These are phyloP conservation scores for Cladosporium sp. DNA, from an alignment of 2,329 filamentous ascomycete species.

Conservation along the genomic window DNA sequence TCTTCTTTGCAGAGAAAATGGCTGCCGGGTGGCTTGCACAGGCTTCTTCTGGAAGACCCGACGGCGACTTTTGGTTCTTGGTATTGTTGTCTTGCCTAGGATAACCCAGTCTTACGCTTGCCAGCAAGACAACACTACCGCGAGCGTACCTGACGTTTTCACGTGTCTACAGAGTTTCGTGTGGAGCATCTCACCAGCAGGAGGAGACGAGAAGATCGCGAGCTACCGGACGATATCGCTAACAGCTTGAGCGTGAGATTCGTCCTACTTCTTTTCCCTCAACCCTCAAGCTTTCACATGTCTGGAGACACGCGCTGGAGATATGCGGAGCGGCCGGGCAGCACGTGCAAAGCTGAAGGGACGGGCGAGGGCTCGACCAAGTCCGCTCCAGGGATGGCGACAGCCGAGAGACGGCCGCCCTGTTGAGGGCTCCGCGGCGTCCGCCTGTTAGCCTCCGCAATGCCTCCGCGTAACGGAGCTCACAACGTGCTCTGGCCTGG, in stretches of 20 bases:
- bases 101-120: background rate
- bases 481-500: background rate
- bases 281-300: conserved; percentile 4
- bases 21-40: conserved; percentile 4
- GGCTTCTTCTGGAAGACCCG: conserved; percentile 6
- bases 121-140: background rate
- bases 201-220: background rate
- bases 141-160: conserved; percentile 3
- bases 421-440: background rate
- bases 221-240: background rate
- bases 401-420: conserved; percentile 9
- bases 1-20: conserved; percentile 11
- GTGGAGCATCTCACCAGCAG: background rate
- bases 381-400: background rate
- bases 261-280: background rate
- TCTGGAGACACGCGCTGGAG: background rate
- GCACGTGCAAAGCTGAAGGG: conserved; percentile 4
- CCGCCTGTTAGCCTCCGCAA: conserved; percentile 1
- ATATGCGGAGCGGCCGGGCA: conserved; percentile 7
- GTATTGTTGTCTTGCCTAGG: background rate
- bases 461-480: conserved; percentile 7
- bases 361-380: background rate
- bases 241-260: background rate
- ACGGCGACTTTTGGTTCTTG: background rate
- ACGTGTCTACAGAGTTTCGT: conserved; percentile 4